These are phyloP conservation scores for Fagopyrum homotropicum DNA, from an alignment of 148 eudicot species.

Conservation along the genomic window DNA sequence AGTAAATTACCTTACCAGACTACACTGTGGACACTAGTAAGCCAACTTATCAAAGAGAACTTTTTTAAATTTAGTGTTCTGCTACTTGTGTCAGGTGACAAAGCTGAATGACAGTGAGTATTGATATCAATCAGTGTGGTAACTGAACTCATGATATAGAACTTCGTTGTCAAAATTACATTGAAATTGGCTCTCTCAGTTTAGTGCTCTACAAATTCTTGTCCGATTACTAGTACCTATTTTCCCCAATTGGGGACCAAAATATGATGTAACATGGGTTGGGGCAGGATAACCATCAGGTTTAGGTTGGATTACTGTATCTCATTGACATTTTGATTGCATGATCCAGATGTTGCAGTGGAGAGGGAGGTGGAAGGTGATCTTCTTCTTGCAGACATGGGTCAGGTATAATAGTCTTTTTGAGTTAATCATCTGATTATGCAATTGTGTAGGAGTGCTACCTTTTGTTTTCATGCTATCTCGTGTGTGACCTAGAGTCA, in stretches of 20 bases:
- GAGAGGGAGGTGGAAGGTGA: constrained; percentile 94
- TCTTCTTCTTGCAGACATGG: constrained; percentile 88
- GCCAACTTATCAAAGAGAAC: neutral
- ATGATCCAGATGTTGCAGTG: constrained; percentile 57
- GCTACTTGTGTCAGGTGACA: neutral
- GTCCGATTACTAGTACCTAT: neutral
- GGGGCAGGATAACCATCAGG: neutral
- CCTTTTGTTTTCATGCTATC: neutral
- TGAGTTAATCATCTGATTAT: neutral
- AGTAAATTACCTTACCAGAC: neutral
- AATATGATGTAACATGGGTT: neutral
- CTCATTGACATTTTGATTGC: neutral
- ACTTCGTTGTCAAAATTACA: constrained; percentile 1
- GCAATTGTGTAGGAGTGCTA: neutral
- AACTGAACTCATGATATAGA: neutral
- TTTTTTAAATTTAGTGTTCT: neutral
- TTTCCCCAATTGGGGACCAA: neutral
- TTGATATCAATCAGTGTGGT: neutral
- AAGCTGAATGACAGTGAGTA: neutral
- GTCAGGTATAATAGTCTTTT: constrained; percentile 47
- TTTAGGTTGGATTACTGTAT: constrained; percentile 3
- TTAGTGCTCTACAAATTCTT: neutral
- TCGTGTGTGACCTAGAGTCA: neutral
- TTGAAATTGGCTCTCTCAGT: neutral
- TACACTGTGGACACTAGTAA: neutral